Conservation (phyloP, 768 basidiomycete species). For the Lentinus brumalis region DNA sequence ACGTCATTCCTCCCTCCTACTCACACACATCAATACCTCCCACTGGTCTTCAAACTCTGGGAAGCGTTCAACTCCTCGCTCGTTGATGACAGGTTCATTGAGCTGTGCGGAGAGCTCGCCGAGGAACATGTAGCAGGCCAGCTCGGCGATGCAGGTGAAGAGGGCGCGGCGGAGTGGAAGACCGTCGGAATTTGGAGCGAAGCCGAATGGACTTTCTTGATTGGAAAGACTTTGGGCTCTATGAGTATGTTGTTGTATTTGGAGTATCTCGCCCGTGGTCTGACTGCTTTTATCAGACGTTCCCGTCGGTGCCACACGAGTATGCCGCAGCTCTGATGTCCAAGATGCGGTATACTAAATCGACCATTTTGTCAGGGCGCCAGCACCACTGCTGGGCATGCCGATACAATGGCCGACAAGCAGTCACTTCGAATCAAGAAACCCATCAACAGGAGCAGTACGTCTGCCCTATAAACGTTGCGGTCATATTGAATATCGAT, state of each 20-base stretch:
- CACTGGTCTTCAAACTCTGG: conserved; percentile 74
- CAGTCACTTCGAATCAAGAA: conserved; percentile 70
- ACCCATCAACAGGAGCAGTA: conserved; percentile 62
- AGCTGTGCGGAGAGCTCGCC: conserved; percentile 67
- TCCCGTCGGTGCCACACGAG: conserved; percentile 70
- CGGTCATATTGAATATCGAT: background rate
- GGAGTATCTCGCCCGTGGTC: background rate
- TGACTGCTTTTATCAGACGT: conserved; percentile 47
- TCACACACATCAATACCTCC: conserved; percentile 67
- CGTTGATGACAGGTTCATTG: conserved; percentile 74
- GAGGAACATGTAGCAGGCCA: conserved; percentile 70
- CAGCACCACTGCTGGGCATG: conserved; percentile 67
- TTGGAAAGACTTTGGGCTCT: conserved; percentile 79
- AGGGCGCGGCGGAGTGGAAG: conserved; percentile 66
- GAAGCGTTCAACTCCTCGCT: conserved; percentile 75
- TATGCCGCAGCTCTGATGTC: conserved; percentile 32
- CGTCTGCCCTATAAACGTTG: conserved; percentile 21
- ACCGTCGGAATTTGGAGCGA: conserved; percentile 91
- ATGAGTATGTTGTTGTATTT: conserved; percentile 50
- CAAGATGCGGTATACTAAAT: background rate
- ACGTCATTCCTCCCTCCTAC: conserved; percentile 77
- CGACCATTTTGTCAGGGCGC: conserved; percentile 46
- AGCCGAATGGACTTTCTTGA: conserved; percentile 78
- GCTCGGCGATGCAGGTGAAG: conserved; percentile 51
- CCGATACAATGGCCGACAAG: conserved; percentile 61